These are phyloP conservation scores for Solanum ossicruentum DNA, from an alignment of 257 asterid species.

Conservation along the genomic window DNA sequence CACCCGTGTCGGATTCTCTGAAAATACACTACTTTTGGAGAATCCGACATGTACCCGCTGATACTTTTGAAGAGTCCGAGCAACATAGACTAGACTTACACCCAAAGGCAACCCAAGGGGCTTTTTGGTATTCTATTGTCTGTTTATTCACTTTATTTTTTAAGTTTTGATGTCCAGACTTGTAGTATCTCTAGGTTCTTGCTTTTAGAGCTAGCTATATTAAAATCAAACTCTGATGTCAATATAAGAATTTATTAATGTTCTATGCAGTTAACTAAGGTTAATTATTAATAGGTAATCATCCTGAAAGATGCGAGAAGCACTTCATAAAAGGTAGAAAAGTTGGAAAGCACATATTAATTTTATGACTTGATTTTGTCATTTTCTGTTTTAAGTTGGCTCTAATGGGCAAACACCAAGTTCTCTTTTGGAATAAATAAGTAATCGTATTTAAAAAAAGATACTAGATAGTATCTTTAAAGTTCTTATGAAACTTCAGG, in stretches of 20 bases:
- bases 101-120: neutral
- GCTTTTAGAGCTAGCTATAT: neutral
- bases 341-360: neutral
- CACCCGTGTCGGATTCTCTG: too few relatives aligned
- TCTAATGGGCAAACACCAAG: neutral
- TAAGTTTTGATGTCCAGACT: neutral
- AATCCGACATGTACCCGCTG: too few relatives aligned
- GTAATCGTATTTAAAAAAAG: neutral
- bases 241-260: neutral
- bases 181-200: neutral
- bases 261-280: neutral
- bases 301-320: neutral
- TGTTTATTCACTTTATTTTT: neutral
- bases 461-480: neutral
- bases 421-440: neutral
- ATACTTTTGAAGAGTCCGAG: too few relatives aligned
- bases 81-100: neutral
- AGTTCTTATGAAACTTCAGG: neutral
- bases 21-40: too few relatives aligned
- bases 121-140: neutral
- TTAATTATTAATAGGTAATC: neutral
- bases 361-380: neutral
- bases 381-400: neutral
- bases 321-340: neutral
- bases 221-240: neutral